Percentiles rank a stretch among this genome's conserved stretches.
phyloP scores from a whole-genome alignment of 306 rosid species.

The Urtica urens region DNA sequence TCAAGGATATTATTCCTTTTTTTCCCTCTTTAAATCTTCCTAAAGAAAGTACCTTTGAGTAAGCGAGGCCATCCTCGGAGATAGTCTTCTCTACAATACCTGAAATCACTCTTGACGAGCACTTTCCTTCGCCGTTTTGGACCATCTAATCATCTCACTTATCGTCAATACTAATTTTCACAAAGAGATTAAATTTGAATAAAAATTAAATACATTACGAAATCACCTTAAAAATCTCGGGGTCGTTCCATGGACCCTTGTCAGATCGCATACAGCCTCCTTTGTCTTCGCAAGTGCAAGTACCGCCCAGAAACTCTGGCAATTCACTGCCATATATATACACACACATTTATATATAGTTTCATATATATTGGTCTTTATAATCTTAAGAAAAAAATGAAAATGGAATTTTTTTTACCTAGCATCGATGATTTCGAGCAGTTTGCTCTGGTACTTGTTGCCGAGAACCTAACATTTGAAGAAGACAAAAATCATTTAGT shows the following conservation, averaged over 20 bases:
- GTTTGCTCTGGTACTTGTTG: conserved; percentile 86
- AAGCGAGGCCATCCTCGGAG: conserved; percentile 34
- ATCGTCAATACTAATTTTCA: conserved; percentile 7
- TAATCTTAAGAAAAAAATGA: background rate
- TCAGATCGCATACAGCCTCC: conserved; percentile 97
- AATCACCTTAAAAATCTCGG: conserved; percentile 65
- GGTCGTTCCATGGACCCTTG: conserved; percentile 97
- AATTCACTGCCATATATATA: conserved; percentile 52
- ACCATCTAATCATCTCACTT: conserved; percentile 46
- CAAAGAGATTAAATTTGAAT: background rate
- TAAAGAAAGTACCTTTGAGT: conserved; percentile 26
- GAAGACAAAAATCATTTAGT: conserved; percentile 16
- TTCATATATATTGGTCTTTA: no score
- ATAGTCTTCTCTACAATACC: conserved; percentile 55
- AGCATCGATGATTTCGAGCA: conserved; percentile 88
- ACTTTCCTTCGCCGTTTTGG: conserved; percentile 58
- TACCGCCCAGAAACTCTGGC: conserved; percentile 87
- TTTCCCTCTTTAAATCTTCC: no score
- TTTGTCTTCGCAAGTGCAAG: conserved; percentile 80
- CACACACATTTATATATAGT: no score
- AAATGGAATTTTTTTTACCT: conserved; percentile 32
- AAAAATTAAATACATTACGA: background rate
- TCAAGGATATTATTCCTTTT: no score
- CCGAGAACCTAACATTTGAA: conserved; percentile 82
- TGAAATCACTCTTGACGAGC: conserved; percentile 29